Evolutionary conservation across 805 yeast genomes (phyloP), one percentile per base, ranked within the genome.

Genomic region (Naumovozyma dairenensis): DNA sequence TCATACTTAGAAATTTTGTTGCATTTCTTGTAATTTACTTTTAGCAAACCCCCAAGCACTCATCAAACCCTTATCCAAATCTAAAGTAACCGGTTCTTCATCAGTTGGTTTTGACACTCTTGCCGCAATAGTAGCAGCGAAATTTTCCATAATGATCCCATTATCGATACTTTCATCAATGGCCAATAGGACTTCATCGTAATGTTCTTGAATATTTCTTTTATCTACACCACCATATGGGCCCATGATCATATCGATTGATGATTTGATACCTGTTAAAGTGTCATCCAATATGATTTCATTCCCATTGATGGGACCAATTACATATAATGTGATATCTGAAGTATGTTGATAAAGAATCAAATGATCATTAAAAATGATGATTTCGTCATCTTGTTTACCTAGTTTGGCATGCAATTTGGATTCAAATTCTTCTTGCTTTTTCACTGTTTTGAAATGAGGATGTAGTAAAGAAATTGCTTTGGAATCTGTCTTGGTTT

Each of bases 141-240:
- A 96, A 18, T 86, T 80, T 58, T 92, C 96, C 46, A 92, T 69
- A 36, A 92, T 76, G 43, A 92, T 75, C 26, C 97, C 98, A 54
- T 87, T 94, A 55, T 92, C 98, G 32, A 92, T 67, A 7, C 93
- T 71, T 61, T 92, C 97, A 58, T 92, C 98, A 28, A 87, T 72
- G 4, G 93, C 83, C 56, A 92, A 69, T 28, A 84, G 67, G 25
- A 86, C 80, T 67, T 83, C 68, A 59, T 92, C 98, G 55, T 80
- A 92, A 55, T 79, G 74, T 44, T 83, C 94, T 48, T 77, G 71
- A 29, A 89, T 63, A 3, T 87, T 72, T 44, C 77, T 69, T 56
- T 77, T 83, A 59, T 92, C 97, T 42, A 87, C 65, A 10, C 81
- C 67, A 25, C 54, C 47, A n/a, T n/a, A n/a, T 12, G 28, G 19